These are phyloP conservation scores for Rhodotorula sp. DNA, from an alignment of 1,284 basidiomycete species.

Conservation along the genomic window DNA sequence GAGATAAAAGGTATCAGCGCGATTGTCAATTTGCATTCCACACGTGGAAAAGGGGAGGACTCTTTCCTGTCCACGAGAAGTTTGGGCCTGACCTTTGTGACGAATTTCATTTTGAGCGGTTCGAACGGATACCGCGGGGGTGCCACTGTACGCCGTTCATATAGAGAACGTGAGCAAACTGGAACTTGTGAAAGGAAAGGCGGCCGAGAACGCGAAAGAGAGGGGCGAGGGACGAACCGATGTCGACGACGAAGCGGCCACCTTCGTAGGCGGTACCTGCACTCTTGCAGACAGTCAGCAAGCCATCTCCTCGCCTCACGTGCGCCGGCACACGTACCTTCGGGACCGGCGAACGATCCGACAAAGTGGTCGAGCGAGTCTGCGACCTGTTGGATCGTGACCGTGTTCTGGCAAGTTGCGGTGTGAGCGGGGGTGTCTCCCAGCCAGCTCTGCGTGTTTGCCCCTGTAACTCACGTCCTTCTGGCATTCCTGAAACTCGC, in stretches of 20 bases:
- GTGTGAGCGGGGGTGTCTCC: not conserved
- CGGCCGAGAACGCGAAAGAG: not conserved
- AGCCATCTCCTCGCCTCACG: slow-evolving; percentile 6
- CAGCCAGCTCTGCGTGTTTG: not conserved
- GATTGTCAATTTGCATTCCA: too few relatives aligned
- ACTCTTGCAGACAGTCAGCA: slow-evolving; percentile 44
- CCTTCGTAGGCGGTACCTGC: slow-evolving; percentile 87
- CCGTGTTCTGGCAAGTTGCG: not conserved
- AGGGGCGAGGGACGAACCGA: not conserved
- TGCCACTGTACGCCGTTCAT: not conserved
- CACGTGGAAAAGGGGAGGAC: too few relatives aligned
- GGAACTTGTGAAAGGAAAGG: not conserved
- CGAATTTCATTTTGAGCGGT: slow-evolving; percentile 97
- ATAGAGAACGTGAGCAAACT: too few relatives aligned
- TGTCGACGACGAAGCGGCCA: slow-evolving; percentile 80
- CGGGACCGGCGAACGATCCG: slow-evolving; percentile 86
- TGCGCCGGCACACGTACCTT: slow-evolving; percentile 48
- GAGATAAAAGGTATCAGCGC: not conserved
- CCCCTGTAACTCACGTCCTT: slow-evolving; percentile 14
- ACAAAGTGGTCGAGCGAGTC: slow-evolving; percentile 82
- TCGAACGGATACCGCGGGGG: slow-evolving; percentile 80
- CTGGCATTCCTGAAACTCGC: slow-evolving; percentile 28
- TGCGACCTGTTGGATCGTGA: slow-evolving; percentile 31
- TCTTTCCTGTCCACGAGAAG: not conserved
- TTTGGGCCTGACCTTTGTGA: slow-evolving; percentile 57